A percentile compares a stretch with the other conserved stretches of the same genome.
Evolutionary conservation across 495 filamentous ascomycete genomes (phyloP).

Genomic region (Jackrogersella multiformis): DNA sequence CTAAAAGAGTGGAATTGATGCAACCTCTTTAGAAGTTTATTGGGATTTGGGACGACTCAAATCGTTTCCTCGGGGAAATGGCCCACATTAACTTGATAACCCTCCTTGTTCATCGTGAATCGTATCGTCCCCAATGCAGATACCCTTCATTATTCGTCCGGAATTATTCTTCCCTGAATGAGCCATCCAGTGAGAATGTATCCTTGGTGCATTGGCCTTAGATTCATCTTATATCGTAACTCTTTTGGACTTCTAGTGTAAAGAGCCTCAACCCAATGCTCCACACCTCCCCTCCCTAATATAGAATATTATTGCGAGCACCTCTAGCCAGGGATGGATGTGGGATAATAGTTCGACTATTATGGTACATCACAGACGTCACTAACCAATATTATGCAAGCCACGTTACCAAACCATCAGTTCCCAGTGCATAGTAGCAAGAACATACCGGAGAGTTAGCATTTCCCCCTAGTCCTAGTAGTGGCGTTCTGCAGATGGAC

Average conservation of each 20-base stretch:
- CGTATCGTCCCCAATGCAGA: conserved; percentile 15
- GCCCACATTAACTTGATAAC: too few relatives aligned
- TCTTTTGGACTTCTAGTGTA: background rate
- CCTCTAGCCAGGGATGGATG: conserved; percentile 1
- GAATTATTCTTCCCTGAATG: background rate
- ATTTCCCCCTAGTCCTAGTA: conserved; percentile 5
- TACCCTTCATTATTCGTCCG: conserved; percentile 21
- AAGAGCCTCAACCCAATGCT: conserved; percentile 28
- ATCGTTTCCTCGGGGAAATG: too few relatives aligned
- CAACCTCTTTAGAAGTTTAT: background rate
- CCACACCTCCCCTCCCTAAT: background rate
- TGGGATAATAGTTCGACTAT: conserved; percentile 11
- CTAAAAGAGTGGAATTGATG: conserved; percentile 20
- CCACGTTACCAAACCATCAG: conserved; percentile 11
- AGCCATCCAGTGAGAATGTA: background rate
- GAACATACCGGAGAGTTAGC: background rate
- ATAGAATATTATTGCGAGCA: background rate
- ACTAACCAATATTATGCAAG: conserved; percentile 37
- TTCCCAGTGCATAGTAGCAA: conserved; percentile 10
- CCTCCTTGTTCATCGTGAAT: conserved; percentile 23
- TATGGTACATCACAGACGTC: conserved; percentile 19
- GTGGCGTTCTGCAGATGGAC: conserved; percentile 29
- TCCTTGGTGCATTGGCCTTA: background rate
- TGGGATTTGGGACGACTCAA: too few relatives aligned
- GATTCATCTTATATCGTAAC: background rate